Conservation (phyloP, 495 filamentous ascomycete species). For the Talaromyces adpressus region DNA sequence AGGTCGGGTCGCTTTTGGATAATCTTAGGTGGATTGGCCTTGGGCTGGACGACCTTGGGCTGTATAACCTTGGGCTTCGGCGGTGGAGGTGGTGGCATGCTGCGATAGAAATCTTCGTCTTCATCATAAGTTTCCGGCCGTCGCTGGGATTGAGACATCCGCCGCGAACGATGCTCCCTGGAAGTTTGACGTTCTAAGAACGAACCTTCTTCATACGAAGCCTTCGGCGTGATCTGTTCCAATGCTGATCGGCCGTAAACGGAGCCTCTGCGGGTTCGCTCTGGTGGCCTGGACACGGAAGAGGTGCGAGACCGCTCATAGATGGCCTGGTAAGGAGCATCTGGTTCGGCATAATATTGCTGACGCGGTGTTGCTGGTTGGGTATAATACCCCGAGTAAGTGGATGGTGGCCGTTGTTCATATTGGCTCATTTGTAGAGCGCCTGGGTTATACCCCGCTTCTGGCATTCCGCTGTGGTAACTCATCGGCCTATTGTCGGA, state of each 20-base stretch:
- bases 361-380: slow-evolving; percentile 15
- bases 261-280: slow-evolving; percentile 26
- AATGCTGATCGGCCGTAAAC: slow-evolving; percentile 24
- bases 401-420: slow-evolving; percentile 33
- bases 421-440: slow-evolving; percentile 19
- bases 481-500: slow-evolving; percentile 33
- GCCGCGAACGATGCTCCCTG: slow-evolving; percentile 21
- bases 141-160: slow-evolving; percentile 13
- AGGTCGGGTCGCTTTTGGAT: slow-evolving; percentile 30
- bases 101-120: slow-evolving; percentile 38
- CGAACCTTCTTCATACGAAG: slow-evolving; percentile 23
- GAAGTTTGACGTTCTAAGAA: slow-evolving; percentile 18
- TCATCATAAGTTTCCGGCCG: slow-evolving; percentile 13
- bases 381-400: slow-evolving; percentile 30
- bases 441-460: slow-evolving; percentile 25
- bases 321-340: slow-evolving; percentile 11
- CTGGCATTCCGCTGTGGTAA: slow-evolving; percentile 33
- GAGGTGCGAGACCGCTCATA: slow-evolving; percentile 23
- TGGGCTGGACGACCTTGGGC: neutral
- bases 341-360: slow-evolving; percentile 20
- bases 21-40: slow-evolving; percentile 19
- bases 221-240: slow-evolving; percentile 20
- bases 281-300: slow-evolving; percentile 26
- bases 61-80: slow-evolving; percentile 27
- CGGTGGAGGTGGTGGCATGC: slow-evolving; percentile 26